Evolutionary conservation across 768 basidiomycete species (phyloP), one percentile per base, ranked within the genome.

Genomic region (Podaxis rugospora): DNA sequence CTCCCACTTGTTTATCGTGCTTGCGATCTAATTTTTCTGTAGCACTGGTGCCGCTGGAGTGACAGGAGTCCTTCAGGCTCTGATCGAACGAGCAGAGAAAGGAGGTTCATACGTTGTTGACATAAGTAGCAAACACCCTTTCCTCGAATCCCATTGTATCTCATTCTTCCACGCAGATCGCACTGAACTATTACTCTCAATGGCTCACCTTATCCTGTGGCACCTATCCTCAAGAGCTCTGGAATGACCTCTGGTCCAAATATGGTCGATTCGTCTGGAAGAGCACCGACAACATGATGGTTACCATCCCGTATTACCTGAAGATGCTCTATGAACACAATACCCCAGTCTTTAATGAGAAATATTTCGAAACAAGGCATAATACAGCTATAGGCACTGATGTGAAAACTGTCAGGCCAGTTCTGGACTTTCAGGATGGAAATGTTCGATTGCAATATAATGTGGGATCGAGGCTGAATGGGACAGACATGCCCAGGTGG

Each of bases 171-270:
- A 7, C 28, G n/a, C 54, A 68, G 67, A 55, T 64, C 37, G 67
- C 69, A 5, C 44, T 70, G 27, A 70, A 70, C 51, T 69, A 71
- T 54, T 71, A 69, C 60, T 66, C 65, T 14, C 68, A 67, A 62
- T 71, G 70, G 70, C 67, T 71, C 46, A 53, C 63, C 52, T 63
- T 58, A 37, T 57, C 63, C 25, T 63, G 62, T 35, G 63, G 63
- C 9, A 63, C 58, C 10, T 71, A 71, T 58, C 62, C 68, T 14
- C 40, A 42, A 11, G 55, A 68, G 5, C 54, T 68, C 14, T 69
- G 70, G 70, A 59, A 66, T 7, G 51, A 58, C 3, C 32, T 71
- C 25, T 65, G 67, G 68, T 21, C 63, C 6, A 21, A 36, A 2
- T 64, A 68, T 37, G 65, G 61, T 10, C 54, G 60, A 1, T 65